phyloP scores from a whole-genome alignment of 352 stramenopile genomes.

The Phytophthora pisi region DNA sequence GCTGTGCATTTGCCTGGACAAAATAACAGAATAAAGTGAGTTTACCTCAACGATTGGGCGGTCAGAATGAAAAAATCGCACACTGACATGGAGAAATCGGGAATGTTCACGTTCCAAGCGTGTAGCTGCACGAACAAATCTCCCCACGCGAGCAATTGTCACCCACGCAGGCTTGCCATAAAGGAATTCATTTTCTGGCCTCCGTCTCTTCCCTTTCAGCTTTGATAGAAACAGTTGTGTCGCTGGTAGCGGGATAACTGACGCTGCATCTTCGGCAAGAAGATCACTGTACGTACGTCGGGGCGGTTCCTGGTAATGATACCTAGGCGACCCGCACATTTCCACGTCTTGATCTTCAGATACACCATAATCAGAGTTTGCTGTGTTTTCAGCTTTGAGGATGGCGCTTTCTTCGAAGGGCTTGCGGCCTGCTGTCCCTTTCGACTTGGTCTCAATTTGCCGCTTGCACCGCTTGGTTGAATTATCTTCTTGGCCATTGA shows the following conservation, averaged over 20 bases:
- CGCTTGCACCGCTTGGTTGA: conserved; percentile 23
- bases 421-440: conserved; percentile 4
- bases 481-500: conserved; percentile 19
- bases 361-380: neutral
- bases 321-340: conserved; percentile 11
- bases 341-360: conserved; percentile 11
- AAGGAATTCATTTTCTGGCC: conserved; percentile 48
- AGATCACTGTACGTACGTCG: conserved; percentile 4
- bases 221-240: conserved; percentile 65
- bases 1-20: conserved; percentile 47
- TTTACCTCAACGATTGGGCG: neutral
- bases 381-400: neutral
- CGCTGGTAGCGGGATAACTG: conserved; percentile 47
- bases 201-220: conserved; percentile 58
- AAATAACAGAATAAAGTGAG: conserved; percentile 7
- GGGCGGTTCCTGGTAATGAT: neutral
- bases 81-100: conserved; percentile 55
- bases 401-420: neutral
- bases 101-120: conserved; percentile 63
- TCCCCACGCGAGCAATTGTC: conserved; percentile 60
- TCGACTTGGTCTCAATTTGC: conserved; percentile 25
- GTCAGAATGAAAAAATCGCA: neutral
- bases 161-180: conserved; percentile 60
- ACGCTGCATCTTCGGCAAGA: conserved; percentile 6
- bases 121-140: conserved; percentile 58